These are phyloP conservation scores for Cryoendolithus antarcticus DNA, from an alignment of 2,329 filamentous ascomycete species.

Conservation along the genomic window DNA sequence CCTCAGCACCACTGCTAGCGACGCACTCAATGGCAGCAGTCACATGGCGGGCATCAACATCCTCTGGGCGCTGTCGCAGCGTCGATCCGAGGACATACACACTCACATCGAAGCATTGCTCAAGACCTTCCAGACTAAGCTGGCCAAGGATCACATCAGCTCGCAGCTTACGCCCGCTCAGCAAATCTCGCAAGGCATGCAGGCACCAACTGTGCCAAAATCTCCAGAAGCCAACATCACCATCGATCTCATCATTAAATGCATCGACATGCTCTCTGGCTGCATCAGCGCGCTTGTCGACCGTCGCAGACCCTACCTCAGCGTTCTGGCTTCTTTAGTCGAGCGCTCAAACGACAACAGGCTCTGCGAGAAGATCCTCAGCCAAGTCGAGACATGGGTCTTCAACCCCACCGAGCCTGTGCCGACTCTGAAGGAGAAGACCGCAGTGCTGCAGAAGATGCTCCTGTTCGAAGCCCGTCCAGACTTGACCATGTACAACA, in stretches of 20 bases:
- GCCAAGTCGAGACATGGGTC: conserved; percentile 91
- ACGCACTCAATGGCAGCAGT: conserved; percentile 62
- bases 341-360: conserved; percentile 83
- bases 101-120: conserved; percentile 77
- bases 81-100: conserved; percentile 78
- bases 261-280: conserved; percentile 81
- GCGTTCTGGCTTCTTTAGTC: conserved; percentile 84
- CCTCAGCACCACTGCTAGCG: conserved; percentile 73
- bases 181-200: conserved; percentile 30
- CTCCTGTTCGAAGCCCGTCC: conserved; percentile 77
- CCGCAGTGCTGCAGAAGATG: conserved; percentile 98
- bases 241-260: conserved; percentile 83
- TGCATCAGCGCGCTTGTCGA: conserved; percentile 90
- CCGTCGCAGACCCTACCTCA: conserved; percentile 82
- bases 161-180: conserved; percentile 49
- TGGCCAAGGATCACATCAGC: conserved; percentile 85
- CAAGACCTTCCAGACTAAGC: conserved; percentile 83
- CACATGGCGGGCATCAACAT: conserved; percentile 86
- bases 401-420: conserved; percentile 91
- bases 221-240: conserved; percentile 77
- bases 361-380: conserved; percentile 82
- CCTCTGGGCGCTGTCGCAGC: conserved; percentile 78
- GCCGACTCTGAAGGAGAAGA: conserved; percentile 97
- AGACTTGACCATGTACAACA: conserved; percentile 75
- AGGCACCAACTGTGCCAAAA: conserved; percentile 43